phyloP scores from a whole-genome alignment of 2,329 filamentous ascomycete species.

The Bipolaris gigantea region DNA sequence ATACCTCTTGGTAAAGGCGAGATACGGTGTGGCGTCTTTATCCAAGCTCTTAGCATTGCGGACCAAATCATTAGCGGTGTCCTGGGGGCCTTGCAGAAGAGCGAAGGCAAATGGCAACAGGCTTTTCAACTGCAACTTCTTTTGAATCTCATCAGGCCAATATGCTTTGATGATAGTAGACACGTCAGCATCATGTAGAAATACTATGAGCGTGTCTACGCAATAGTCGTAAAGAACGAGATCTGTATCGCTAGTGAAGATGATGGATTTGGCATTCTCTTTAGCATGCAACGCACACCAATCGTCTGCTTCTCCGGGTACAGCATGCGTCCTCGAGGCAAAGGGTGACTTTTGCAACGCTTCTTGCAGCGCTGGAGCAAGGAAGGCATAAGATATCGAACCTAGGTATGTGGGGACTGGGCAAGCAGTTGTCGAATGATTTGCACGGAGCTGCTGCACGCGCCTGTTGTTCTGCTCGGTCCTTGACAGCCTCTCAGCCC shows the following conservation, averaged over 20 bases:
- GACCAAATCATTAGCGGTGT: constrained; percentile 33
- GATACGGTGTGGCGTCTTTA: constrained; percentile 22
- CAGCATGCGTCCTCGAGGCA: constrained; percentile 57
- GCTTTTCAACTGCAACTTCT: constrained; percentile 49
- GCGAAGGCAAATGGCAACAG: constrained; percentile 48
- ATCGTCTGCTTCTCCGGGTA: constrained; percentile 82
- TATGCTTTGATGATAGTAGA: constrained; percentile 43
- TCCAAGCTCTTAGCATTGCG: constrained; percentile 27
- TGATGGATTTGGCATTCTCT: constrained; percentile 60
- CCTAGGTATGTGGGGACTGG: constrained; percentile 35
- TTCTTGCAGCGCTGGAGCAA: constrained; percentile 77
- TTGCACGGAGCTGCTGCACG: constrained; percentile 55
- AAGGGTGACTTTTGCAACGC: constrained; percentile 55
- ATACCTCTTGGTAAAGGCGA: constrained; percentile 39
- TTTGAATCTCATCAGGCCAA: constrained; percentile 50
- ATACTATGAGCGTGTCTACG: constrained; percentile 61
- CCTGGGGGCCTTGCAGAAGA: constrained; percentile 39
- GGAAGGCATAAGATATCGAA: constrained; percentile 62
- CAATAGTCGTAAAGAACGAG: constrained; percentile 75
- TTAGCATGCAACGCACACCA: constrained; percentile 72
- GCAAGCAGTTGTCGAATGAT: constrained; percentile 27
- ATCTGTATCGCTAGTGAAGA: constrained; percentile 85
- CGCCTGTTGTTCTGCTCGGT: constrained; percentile 61
- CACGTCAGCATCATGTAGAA: constrained; percentile 66
- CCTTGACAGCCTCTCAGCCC: constrained; percentile 62